phyloP scores from a whole-genome alignment of 495 filamentous ascomycete genomes.

The Alectoria sarmentosa region DNA sequence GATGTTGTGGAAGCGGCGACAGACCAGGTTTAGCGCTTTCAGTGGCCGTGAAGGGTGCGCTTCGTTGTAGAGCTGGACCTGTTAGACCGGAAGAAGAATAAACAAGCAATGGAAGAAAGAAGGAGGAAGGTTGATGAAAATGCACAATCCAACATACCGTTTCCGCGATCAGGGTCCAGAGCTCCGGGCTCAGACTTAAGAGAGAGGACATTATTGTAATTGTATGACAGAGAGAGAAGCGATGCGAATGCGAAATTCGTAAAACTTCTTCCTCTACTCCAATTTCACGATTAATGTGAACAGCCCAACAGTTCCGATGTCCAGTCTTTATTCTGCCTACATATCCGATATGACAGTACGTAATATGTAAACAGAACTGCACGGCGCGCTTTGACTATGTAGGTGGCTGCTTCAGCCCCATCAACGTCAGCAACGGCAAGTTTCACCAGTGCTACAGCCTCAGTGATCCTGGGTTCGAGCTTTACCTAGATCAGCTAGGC shows the following conservation, averaged over 20 bases:
- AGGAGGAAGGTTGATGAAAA: background rate
- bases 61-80: background rate
- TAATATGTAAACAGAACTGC: background rate
- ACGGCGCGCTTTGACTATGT: background rate
- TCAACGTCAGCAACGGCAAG: background rate
- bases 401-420: background rate
- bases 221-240: background rate
- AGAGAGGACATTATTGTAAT: background rate
- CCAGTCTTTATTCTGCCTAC: background rate
- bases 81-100: background rate
- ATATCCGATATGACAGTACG: background rate
- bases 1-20: background rate
- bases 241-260: background rate
- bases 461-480: background rate
- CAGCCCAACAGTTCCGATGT: background rate
- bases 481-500: background rate
- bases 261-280: background rate
- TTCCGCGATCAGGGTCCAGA: background rate
- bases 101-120: background rate
- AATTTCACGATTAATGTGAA: background rate
- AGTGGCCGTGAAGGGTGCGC: background rate
- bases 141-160: background rate
- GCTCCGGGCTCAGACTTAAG: background rate
- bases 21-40: background rate
- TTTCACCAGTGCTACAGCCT: background rate